Evolutionary conservation across 2,329 filamentous ascomycete species (phyloP).

Genomic region (Exutisphaerella laricina): DNA sequence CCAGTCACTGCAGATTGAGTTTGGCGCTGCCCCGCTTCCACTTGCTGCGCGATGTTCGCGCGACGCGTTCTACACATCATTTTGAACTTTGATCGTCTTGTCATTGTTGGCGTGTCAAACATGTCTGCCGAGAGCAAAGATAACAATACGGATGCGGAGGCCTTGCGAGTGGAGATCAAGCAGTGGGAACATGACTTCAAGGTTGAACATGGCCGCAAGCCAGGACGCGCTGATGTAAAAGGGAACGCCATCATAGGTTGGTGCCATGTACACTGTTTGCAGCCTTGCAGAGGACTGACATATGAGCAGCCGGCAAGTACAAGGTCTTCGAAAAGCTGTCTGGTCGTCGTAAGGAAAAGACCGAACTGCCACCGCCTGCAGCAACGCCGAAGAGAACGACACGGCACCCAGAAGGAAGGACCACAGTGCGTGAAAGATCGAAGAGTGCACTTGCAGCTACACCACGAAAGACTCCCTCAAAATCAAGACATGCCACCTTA

Average conservation of each 20-base stretch:
- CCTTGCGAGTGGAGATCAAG: constrained; percentile 65
- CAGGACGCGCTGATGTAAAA: constrained; percentile 70
- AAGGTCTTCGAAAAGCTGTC: not conserved
- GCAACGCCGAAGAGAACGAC: constrained; percentile 32
- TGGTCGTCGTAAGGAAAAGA: constrained; percentile 42
- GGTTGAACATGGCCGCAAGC: constrained; percentile 57
- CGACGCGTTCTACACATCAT: too few species aligned
- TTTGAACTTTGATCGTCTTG: too few species aligned
- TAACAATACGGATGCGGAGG: constrained; percentile 7
- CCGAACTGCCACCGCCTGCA: constrained; percentile 39
- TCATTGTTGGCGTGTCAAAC: not conserved
- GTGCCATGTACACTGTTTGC: too few species aligned
- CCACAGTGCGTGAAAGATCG: constrained; percentile 16
- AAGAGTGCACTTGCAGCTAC: constrained; percentile 15
- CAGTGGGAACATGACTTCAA: constrained; percentile 67
- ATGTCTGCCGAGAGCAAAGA: constrained; percentile 17
- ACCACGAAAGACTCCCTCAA: constrained; percentile 17
- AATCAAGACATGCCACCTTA: constrained; percentile 8
- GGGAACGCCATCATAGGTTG: constrained; percentile 62
- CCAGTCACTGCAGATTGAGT: too few species aligned
- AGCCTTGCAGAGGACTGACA: too few species aligned
- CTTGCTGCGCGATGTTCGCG: not conserved
- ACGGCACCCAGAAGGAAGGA: constrained; percentile 10
- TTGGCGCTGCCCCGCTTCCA: not conserved
- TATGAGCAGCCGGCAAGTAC: constrained; percentile 53